These are phyloP conservation scores for Rhododendron kiyosumense DNA, from an alignment of 148 eudicot species.

Conservation along the genomic window DNA sequence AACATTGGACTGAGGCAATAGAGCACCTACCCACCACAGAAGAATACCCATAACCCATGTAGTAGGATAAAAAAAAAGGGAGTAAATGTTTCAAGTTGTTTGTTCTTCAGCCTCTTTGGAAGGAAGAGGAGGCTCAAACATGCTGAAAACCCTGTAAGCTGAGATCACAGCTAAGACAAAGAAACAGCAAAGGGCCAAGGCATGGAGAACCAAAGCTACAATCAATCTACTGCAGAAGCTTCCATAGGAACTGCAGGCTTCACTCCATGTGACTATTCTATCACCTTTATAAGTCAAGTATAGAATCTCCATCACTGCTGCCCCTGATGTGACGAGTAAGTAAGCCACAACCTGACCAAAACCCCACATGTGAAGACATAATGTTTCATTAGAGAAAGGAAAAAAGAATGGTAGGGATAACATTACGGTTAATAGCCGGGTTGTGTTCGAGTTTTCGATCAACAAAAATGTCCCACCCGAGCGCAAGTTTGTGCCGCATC, in stretches of 20 bases:
- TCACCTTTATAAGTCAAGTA: slow-evolving; percentile 73
- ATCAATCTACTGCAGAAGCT: slow-evolving; percentile 62
- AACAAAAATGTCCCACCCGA: not conserved
- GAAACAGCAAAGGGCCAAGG: slow-evolving; percentile 56
- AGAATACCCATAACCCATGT: not conserved
- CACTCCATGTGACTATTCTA: slow-evolving; percentile 69
- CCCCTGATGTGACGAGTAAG: slow-evolving; percentile 69
- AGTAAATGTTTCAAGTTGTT: not conserved
- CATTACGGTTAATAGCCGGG: not conserved
- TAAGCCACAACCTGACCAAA: slow-evolving; percentile 66
- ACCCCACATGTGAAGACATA: not conserved
- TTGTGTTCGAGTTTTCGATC: not conserved
- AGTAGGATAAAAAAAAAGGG: not conserved
- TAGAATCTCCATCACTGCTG: slow-evolving; percentile 52
- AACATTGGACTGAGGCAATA: not conserved
- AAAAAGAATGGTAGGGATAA: not conserved
- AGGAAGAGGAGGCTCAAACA: slow-evolving; percentile 61
- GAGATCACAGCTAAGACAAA: slow-evolving; percentile 59
- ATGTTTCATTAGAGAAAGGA: not conserved
- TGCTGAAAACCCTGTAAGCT: slow-evolving; percentile 60
- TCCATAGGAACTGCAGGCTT: slow-evolving; percentile 73
- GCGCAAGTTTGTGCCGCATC: not conserved
- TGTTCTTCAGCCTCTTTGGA: slow-evolving; percentile 29
- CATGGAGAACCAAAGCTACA: slow-evolving; percentile 49
- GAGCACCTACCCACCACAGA: slow-evolving; percentile 3